These are phyloP conservation scores for Symbiodinium natans DNA, from an alignment of 73 alveolate species.

Conservation along the genomic window DNA sequence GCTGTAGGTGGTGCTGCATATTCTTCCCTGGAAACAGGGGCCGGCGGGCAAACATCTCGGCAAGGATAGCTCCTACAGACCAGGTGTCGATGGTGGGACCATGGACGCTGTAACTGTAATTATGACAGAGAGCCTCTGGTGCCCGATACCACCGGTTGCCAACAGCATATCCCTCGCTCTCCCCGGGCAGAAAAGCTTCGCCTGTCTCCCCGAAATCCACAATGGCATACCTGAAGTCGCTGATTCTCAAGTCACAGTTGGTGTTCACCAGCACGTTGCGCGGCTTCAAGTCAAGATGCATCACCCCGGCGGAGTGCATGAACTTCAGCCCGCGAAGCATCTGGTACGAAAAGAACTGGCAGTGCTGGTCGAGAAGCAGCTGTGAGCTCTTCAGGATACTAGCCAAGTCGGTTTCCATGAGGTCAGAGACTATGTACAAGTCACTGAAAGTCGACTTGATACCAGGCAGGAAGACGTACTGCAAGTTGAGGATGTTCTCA, in stretches of 20 bases:
- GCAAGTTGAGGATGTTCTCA: constrained; percentile 68
- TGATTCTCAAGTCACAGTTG: too few species aligned
- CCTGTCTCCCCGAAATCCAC: neutral
- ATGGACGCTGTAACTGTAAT: too few species aligned
- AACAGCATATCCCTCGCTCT: neutral
- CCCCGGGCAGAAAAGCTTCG: neutral
- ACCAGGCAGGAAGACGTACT: neutral
- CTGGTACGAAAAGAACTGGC: constrained; percentile 27
- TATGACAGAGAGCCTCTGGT: neutral
- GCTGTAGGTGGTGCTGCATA: constrained; percentile 94
- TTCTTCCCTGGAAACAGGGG: constrained; percentile 92
- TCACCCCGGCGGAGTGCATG: constrained; percentile 26
- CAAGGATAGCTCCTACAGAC: constrained; percentile 28
- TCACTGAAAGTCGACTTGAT: neutral
- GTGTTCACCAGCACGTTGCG: neutral
- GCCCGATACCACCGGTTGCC: neutral
- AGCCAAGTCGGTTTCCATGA: constrained; percentile 94
- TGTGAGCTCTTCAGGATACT: constrained; percentile 74
- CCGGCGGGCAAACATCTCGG: neutral
- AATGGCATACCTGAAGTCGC: too few species aligned
- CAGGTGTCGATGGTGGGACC: neutral
- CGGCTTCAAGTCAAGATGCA: neutral
- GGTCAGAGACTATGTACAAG: constrained; percentile 26
- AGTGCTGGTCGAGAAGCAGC: neutral
- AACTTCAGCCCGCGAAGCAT: constrained; percentile 15